Evolutionary conservation across 345 rosid species (phyloP), one percentile per base, ranked within the genome.

Genomic region (Melaleuca quinquenervia): DNA sequence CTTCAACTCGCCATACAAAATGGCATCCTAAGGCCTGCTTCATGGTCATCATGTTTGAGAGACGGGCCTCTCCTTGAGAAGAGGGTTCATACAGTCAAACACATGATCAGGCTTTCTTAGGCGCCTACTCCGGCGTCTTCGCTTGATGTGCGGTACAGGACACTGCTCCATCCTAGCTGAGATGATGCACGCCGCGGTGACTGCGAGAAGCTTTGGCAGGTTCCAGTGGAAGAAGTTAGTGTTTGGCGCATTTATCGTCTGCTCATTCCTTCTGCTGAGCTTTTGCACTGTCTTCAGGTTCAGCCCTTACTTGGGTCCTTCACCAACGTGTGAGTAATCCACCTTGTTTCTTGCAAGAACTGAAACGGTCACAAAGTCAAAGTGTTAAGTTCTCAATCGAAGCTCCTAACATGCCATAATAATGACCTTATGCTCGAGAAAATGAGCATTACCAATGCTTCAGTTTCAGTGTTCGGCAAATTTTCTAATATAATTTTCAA

Each of bases 271-370:
- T 84, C 86, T 82, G n/a, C 74, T 88, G 24, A 76, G 87, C 84
- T 82, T 87, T 55, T 82, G 83, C 82, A 29, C 87, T 56, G 55
- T 85, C 70, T 54, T 90, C 56, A 90, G 82, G 88, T 89, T 94
- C 78, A 93, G 88, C 87, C 84, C 87, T 60, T 87, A 52, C 84
- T 70, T 84, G 75, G 83, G 55, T 70, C 86, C 83, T n/a, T 45
- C 85, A 52, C 86, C 90, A 18, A 5, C 20, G 52, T 36, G 91
- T 88, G 84, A 87, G 90, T 75, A 7, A 52, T 2, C 80, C 4
- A 36, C 80, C 48, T 62, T 11, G 21, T n/a, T 51, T 85, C 41
- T 14, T 16, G 78, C 78, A 70, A 32, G 48, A 70, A 70, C 80
- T 18, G 80, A 70, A 36, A 70, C 4, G 5, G 48, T 70, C 78